phyloP scores from a whole-genome alignment of 306 rosid genomes.

The Malus sieversii region DNA sequence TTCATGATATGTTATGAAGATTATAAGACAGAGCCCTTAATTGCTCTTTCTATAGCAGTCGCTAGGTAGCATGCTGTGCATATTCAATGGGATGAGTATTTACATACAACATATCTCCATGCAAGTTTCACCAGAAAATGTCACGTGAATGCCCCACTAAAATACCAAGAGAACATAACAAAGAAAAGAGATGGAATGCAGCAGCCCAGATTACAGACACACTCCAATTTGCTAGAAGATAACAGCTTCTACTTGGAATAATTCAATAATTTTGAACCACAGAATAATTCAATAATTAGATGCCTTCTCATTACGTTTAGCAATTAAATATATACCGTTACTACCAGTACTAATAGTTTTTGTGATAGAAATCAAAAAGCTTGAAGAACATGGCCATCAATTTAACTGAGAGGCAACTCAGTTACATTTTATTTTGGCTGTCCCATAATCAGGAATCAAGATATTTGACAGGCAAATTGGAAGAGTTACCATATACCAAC shows the following conservation, averaged over 20 bases:
- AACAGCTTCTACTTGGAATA: neutral
- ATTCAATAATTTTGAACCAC: no score
- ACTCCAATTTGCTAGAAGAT: neutral
- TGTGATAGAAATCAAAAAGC: neutral
- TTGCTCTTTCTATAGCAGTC: no score
- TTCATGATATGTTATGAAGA: neutral
- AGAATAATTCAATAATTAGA: neutral
- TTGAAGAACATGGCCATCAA: neutral
- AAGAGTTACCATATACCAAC: neutral
- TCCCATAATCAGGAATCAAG: neutral
- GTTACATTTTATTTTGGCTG: neutral
- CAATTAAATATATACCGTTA: neutral
- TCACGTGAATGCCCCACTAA: neutral
- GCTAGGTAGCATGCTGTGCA: no score
- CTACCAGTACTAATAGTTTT: neutral
- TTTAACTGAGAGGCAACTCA: neutral
- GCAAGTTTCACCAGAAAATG: neutral
- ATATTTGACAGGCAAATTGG: neutral
- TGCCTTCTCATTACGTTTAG: neutral
- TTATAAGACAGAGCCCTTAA: neutral
- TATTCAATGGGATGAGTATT: no score
- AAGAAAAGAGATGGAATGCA: neutral
- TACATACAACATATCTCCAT: neutral
- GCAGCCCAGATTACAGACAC: neutral
- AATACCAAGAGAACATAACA: neutral